Evolutionary conservation across 441 rosid species (phyloP).

Genomic region (Erodium moschatum): DNA sequence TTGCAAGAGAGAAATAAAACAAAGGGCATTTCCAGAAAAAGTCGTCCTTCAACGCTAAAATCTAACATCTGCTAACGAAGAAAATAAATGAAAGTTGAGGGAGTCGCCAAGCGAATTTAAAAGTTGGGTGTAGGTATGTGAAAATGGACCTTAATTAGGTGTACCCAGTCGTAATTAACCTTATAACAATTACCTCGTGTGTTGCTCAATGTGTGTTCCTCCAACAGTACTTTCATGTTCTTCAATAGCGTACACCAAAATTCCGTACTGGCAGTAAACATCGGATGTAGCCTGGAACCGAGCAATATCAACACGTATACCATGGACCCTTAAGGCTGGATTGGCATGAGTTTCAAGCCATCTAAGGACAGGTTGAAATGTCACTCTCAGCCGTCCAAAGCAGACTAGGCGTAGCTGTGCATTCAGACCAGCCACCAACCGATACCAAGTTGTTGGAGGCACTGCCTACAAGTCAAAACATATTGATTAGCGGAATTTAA

Average conservation of each 20-base stretch:
- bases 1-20: no score
- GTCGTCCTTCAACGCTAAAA: no score
- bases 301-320: constrained; percentile 71
- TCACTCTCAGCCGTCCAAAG: constrained; percentile 60
- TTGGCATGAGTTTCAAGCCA: constrained; percentile 97
- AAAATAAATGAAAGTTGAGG: no score
- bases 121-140: no score
- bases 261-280: constrained; percentile 85
- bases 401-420: constrained; percentile 88
- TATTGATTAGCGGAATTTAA: constrained; percentile 16
- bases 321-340: constrained; percentile 63
- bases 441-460: constrained; percentile 89
- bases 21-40: no score
- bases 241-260: constrained; percentile 54
- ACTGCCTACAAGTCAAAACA: constrained; percentile 43
- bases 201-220: constrained; percentile 22
- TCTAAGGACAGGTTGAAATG: constrained; percentile 58
- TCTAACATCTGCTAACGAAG: no score
- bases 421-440: constrained; percentile 95
- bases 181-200: constrained; percentile 36
- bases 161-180: no score
- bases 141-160: no score
- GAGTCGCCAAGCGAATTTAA: no score
- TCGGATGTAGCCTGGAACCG: constrained; percentile 77
- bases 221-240: constrained; percentile 37